phyloP scores from a whole-genome alignment of 495 filamentous ascomycete species.

The Lophiotrema nucula region DNA sequence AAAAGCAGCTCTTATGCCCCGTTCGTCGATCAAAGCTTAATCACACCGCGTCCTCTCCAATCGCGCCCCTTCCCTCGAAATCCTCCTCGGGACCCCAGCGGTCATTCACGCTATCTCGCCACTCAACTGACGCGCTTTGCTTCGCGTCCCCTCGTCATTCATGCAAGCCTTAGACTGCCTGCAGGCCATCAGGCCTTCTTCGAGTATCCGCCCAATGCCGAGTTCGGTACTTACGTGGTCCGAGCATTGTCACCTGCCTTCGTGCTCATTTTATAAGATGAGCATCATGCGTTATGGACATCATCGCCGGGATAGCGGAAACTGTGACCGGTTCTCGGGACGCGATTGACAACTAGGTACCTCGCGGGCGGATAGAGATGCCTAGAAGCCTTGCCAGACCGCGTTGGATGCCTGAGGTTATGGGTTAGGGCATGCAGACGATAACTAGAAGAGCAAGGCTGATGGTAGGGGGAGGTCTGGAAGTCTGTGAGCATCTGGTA shows the following conservation, averaged over 20 bases:
- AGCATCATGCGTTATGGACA: slow-evolving; percentile 12
- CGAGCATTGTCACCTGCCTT: neutral
- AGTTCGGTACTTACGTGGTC: slow-evolving; percentile 8
- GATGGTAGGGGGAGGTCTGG: neutral
- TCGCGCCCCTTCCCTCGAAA: neutral
- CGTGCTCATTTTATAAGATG: slow-evolving; percentile 13
- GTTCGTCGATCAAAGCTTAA: slow-evolving; percentile 17
- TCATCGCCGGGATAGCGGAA: neutral
- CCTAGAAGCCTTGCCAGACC: neutral
- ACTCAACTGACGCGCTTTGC: neutral
- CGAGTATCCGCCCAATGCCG: slow-evolving; percentile 12
- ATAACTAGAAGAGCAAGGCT: slow-evolving; percentile 1
- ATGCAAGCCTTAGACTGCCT: neutral
- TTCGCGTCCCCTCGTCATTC: neutral
- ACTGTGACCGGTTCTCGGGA: slow-evolving; percentile 7
- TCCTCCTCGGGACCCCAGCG: too few species aligned
- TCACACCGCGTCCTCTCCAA: neutral
- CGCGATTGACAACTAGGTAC: neutral
- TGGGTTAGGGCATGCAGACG: neutral
- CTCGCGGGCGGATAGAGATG: neutral
- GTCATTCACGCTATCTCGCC: too few species aligned
- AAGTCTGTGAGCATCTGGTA: slow-evolving; percentile 1
- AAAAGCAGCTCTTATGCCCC: slow-evolving; percentile 2
- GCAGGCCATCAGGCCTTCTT: slow-evolving; percentile 1
- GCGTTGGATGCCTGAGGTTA: neutral